Conservation (phyloP, 306 rosid genomes). For the Casuarina glauca region DNA sequence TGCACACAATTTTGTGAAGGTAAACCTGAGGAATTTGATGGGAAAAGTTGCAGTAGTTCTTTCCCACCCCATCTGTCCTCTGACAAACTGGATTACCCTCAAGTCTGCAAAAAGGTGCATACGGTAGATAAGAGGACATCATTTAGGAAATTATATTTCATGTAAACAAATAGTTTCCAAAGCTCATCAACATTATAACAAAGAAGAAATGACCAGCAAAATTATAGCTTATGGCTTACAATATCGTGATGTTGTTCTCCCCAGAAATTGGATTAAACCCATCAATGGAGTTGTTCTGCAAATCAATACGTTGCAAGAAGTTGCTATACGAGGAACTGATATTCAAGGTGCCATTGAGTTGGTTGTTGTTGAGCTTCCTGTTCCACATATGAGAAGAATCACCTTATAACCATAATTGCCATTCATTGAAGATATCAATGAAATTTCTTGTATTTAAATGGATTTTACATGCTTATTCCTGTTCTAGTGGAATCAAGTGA, state of each 20-base stretch:
- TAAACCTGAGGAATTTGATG: constrained; percentile 25
- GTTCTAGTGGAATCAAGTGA: not conserved
- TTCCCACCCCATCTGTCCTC: constrained; percentile 14
- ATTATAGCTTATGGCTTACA: constrained; percentile 14
- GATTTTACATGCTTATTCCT: not conserved
- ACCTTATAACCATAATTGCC: not conserved
- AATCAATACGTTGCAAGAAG: not conserved
- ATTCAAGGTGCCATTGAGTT: not conserved
- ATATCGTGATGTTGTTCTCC: constrained; percentile 4
- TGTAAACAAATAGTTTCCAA: not conserved
- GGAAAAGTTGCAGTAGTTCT: constrained; percentile 39
- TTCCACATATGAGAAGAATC: not conserved
- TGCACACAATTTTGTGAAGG: constrained; percentile 36
- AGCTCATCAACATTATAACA: not conserved
- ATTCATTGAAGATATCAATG: not conserved
- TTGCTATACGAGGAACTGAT: not conserved
- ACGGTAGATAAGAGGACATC: not conserved
- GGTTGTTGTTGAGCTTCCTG: not conserved
- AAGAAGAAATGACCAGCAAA: not conserved
- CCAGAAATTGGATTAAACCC: not conserved
- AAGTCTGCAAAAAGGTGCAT: constrained; percentile 41
- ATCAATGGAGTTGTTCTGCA: not conserved
- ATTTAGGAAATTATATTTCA: not conserved
- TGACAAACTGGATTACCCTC: constrained; percentile 49
- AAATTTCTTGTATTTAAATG: not conserved